Conservation (phyloP, 2,329 filamentous ascomycete genomes). For the Harringtonia lauricola region DNA sequence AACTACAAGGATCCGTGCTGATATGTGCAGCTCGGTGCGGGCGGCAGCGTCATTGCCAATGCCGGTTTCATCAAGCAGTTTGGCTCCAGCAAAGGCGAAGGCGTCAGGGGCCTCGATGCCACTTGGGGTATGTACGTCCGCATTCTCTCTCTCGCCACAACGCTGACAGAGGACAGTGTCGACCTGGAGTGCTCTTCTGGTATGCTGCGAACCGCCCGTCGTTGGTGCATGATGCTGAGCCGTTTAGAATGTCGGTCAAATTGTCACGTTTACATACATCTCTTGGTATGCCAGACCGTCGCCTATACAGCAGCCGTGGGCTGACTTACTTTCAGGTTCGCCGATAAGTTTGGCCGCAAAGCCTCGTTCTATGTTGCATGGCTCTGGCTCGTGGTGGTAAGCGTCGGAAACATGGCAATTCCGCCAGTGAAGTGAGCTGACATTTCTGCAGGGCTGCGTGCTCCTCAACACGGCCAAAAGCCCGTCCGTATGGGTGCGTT, state of each 20-base stretch:
- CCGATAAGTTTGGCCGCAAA: slow-evolving; percentile 6
- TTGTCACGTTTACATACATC: slow-evolving; percentile 7
- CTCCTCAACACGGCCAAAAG: slow-evolving; percentile 7
- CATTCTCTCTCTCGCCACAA: background rate
- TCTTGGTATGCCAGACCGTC: background rate
- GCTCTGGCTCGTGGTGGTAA: slow-evolving; percentile 5
- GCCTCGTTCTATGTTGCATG: slow-evolving; percentile 7
- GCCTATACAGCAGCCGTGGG: too few relatives aligned
- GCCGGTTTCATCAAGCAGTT: slow-evolving; percentile 8
- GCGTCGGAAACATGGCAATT: too few relatives aligned
- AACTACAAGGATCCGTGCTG: too few relatives aligned
- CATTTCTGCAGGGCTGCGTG: slow-evolving; percentile 1
- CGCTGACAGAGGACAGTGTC: background rate
- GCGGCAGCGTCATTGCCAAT: slow-evolving; percentile 5
- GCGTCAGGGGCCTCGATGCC: slow-evolving; percentile 1
- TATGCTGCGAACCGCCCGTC: background rate
- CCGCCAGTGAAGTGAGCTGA: background rate
- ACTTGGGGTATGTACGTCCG: background rate
- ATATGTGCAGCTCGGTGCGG: background rate
- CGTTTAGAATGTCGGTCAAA: slow-evolving; percentile 6
- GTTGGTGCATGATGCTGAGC: background rate
- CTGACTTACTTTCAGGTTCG: too few relatives aligned
- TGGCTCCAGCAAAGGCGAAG: background rate
- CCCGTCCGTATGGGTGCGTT: slow-evolving; percentile 3
- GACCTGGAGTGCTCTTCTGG: slow-evolving; percentile 5